Percentiles rank a stretch among this genome's conserved stretches.
These are phyloP conservation scores for Gautieria morchelliformis DNA, from an alignment of 768 basidiomycete genomes.

Conservation along the genomic window DNA sequence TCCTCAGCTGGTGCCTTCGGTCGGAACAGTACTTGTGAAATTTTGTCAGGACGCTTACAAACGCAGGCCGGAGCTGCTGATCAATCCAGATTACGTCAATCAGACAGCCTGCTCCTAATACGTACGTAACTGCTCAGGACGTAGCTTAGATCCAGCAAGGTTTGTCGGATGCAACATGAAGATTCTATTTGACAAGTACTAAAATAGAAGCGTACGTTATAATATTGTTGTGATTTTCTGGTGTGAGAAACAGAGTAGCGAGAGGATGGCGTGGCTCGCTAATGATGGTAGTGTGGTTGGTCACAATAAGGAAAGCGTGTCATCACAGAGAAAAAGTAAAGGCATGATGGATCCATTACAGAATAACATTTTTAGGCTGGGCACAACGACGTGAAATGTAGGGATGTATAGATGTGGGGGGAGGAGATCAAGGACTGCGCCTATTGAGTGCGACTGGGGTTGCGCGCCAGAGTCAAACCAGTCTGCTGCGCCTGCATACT, in stretches of 20 bases:
- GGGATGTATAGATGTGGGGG: background rate
- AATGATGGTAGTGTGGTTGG: background rate
- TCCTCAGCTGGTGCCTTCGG: background rate
- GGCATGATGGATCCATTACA: background rate
- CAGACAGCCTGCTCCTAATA: too few species aligned
- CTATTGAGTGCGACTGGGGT: conserved; percentile 52
- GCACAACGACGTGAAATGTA: background rate
- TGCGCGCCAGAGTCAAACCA: conserved; percentile 69
- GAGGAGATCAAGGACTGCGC: background rate
- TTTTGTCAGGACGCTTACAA: background rate
- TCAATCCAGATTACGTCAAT: too few species aligned
- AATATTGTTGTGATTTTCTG: too few species aligned
- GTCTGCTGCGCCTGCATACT: conserved; percentile 74
- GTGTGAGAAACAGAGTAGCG: too few species aligned
- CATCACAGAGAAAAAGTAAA: background rate
- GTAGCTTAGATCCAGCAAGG: too few species aligned
- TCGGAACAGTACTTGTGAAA: background rate
- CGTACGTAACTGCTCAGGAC: too few species aligned
- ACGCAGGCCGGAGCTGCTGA: too few species aligned
- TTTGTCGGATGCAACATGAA: too few species aligned
- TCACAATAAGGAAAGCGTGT: background rate
- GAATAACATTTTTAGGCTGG: background rate
- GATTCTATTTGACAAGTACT: background rate
- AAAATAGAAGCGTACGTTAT: too few species aligned
- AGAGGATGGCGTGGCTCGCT: too few species aligned